Percentiles rank a stretch among this genome's conserved stretches.
Conservation (phyloP, 1,284 basidiomycete species). For the Fistulinella cinereoalba region DNA sequence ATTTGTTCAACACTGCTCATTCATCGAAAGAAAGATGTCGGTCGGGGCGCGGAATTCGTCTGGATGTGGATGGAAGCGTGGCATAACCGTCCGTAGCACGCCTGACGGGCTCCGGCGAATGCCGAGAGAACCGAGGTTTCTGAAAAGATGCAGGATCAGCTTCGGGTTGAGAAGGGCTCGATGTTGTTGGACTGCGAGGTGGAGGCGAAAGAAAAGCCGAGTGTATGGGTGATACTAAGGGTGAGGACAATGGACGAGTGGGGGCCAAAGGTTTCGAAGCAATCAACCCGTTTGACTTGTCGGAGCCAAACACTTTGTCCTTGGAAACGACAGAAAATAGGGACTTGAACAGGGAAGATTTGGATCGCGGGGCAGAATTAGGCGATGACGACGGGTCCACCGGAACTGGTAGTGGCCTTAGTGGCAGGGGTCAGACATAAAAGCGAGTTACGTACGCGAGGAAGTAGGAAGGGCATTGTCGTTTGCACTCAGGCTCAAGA, state of each 20-base stretch:
- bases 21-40: conserved; percentile 11
- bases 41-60: conserved; percentile 13
- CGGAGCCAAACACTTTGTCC: conserved; percentile 33
- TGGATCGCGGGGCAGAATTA: conserved; percentile 33
- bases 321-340: conserved; percentile 48
- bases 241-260: conserved; percentile 22
- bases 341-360: conserved; percentile 63
- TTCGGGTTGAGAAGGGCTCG: conserved; percentile 6
- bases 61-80: conserved; percentile 19
- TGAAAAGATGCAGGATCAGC: conserved; percentile 4
- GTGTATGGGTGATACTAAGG: conserved; percentile 13
- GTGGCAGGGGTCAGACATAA: conserved; percentile 1
- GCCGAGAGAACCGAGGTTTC: conserved; percentile 13
- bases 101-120: conserved; percentile 10
- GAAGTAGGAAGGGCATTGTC: conserved; percentile 85
- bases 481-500: conserved; percentile 91
- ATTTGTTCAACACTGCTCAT: conserved; percentile 6
- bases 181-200: conserved; percentile 22
- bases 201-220: conserved; percentile 25
- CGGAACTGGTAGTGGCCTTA: conserved; percentile 28
- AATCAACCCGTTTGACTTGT: conserved; percentile 57
- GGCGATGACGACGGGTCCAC: conserved; percentile 33
- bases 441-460: conserved; percentile 33
- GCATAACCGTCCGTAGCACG: conserved; percentile 3
- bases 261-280: conserved; percentile 25